phyloP scores from a whole-genome alignment of 2,329 filamentous ascomycete species.

The Penicillium sp. region DNA sequence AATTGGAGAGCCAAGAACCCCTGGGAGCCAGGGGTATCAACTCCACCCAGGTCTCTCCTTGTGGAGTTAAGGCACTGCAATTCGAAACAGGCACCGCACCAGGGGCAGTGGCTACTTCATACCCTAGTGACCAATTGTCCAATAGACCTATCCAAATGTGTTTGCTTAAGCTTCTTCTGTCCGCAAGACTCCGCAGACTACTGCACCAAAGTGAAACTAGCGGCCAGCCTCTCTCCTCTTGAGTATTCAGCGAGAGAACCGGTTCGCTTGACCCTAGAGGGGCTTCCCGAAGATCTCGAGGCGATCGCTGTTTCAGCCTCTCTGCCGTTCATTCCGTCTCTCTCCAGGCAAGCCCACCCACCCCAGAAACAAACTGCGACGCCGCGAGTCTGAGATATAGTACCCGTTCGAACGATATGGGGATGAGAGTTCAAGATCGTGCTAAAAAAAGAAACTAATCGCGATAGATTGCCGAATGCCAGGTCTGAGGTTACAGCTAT shows the following conservation, averaged over 20 bases:
- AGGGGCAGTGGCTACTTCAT: not conserved
- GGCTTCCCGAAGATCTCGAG: slow-evolving; percentile 14
- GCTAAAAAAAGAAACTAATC: slow-evolving; percentile 11
- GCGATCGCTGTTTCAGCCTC: slow-evolving; percentile 23
- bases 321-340: slow-evolving; percentile 7
- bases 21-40: not conserved
- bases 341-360: slow-evolving; percentile 3
- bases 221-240: slow-evolving; percentile 4
- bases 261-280: slow-evolving; percentile 15
- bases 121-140: not conserved
- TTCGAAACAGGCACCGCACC: slow-evolving; percentile 4
- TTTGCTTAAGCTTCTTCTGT: slow-evolving; percentile 17
- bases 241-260: slow-evolving; percentile 12
- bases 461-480: not conserved
- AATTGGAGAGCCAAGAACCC: not conserved
- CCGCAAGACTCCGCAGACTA: slow-evolving; percentile 19
- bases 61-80: slow-evolving; percentile 4
- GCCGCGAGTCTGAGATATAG: slow-evolving; percentile 11
- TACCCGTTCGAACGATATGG: slow-evolving; percentile 5
- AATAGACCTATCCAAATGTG: not conserved
- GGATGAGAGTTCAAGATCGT: slow-evolving; percentile 1
- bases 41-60: not conserved
- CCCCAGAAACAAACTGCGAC: slow-evolving; percentile 14
- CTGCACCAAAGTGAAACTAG: slow-evolving; percentile 16
- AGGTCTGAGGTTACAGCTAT: not conserved